These are phyloP conservation scores for Juncus effusus DNA, from an alignment of 176 grass and related monocot species.

Conservation along the genomic window DNA sequence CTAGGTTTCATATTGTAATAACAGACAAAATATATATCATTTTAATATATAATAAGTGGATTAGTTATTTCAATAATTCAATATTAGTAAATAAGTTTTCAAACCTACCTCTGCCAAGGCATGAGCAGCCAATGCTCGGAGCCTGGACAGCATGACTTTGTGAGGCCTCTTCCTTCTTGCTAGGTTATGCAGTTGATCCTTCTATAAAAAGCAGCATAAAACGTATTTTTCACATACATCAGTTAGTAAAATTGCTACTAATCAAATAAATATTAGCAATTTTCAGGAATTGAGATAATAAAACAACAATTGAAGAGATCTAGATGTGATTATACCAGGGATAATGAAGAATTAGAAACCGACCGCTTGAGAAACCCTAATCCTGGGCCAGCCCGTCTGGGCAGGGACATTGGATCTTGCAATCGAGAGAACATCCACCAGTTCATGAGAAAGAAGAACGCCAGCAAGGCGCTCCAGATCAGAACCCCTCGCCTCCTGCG, in stretches of 20 bases:
- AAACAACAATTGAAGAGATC: neutral
- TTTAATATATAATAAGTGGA: neutral
- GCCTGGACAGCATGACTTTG: constrained; percentile 59
- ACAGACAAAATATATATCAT: neutral
- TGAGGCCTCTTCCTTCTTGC: constrained; percentile 37
- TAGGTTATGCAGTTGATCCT: constrained; percentile 2
- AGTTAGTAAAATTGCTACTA: too few species aligned
- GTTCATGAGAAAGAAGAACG: constrained; percentile 99
- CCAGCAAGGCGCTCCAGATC: constrained; percentile 55
- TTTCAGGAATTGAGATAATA: neutral
- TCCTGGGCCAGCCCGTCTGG: constrained; percentile 13
- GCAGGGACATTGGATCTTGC: constrained; percentile 54
- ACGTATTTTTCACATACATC: too few species aligned
- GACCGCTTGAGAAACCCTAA: constrained; percentile 21
- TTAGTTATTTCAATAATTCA: too few species aligned
- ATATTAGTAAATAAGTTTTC: constrained; percentile 10
- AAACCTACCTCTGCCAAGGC: constrained; percentile 77
- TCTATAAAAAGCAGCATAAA: neutral
- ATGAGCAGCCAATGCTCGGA: constrained; percentile 76
- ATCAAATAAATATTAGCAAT: too few species aligned
- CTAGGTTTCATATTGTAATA: constrained; percentile 46
- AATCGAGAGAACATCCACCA: constrained; percentile 99
- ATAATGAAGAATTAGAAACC: constrained; percentile 15
- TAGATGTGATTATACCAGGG: constrained; percentile 10
- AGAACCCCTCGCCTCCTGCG: constrained; percentile 51